Percentiles rank a stretch among this genome's conserved stretches.
Evolutionary conservation across 2,329 filamentous ascomycete species (phyloP).

Genomic region (Daldinia sp.): DNA sequence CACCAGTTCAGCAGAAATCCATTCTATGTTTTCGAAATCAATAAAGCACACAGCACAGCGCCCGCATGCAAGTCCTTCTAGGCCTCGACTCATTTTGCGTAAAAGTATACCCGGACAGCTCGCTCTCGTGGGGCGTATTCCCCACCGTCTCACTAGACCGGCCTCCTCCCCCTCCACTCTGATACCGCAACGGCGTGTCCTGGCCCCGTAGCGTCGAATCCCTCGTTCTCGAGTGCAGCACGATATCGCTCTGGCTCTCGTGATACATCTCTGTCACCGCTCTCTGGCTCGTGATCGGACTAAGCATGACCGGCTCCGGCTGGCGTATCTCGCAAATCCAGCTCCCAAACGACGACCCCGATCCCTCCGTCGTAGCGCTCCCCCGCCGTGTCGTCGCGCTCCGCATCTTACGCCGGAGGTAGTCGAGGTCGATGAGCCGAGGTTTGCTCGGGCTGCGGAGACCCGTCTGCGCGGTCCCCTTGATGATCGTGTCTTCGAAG

Average conservation of each 20-base stretch:
- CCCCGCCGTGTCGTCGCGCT: neutral
- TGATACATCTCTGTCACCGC: conserved; percentile 14
- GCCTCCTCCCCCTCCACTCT: neutral
- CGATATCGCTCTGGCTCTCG: conserved; percentile 6
- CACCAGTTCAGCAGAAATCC: neutral
- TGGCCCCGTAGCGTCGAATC: neutral
- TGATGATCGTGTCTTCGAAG: conserved; percentile 25
- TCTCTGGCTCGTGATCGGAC: neutral
- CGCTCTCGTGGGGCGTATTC: neutral
- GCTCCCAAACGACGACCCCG: neutral
- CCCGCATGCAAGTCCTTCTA: neutral
- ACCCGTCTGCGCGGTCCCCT: conserved; percentile 20
- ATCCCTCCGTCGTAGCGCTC: neutral
- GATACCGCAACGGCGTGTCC: neutral
- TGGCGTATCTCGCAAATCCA: neutral
- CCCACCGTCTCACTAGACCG: conserved; percentile 1
- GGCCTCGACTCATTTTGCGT: neutral
- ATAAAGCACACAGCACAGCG: neutral
- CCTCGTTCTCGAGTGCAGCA: neutral
- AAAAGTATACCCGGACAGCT: neutral
- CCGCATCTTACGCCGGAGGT: conserved; percentile 4
- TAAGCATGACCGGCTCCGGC: neutral
- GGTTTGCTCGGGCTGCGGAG: conserved; percentile 14
- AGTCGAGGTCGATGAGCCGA: conserved; percentile 18
- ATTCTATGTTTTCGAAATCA: neutral